Base-by-base conservation (phyloP, 2,329 filamentous ascomycete genomes). In the Aspergillus calidoustus region DNA sequence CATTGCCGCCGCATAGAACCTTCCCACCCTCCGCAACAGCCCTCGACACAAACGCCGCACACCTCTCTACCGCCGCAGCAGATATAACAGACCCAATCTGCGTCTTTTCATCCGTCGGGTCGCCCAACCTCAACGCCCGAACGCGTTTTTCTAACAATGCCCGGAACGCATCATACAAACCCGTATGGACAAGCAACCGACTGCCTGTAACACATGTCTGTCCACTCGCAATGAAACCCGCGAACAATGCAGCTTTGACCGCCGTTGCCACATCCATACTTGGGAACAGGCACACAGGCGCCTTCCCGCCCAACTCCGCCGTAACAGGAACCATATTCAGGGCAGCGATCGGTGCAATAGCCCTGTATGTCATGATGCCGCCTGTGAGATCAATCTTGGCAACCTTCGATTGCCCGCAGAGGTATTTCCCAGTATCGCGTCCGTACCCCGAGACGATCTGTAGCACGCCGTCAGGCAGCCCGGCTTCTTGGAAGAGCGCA, bases 61-160 rank as follows among this genome's bases (percentile, higher is more conserved):
- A 83, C 67, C 80, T 82, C 6, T 79, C 80, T 0, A 73, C 69
- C 0, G 73, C 68, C 0, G 64, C 67, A 17, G 54, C 52, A 17
- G 87, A 89, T 38, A 90, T 83, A 2, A 90, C 75, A 0, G 86
- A 85, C 0, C 88, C 88, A 83, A 91, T 91, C 74, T 85, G 84
- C 0, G 85, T 88, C 1, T 80, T 80, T 0, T 77, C 75, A 58
- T 89, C 86, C 3, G 74, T 78, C 0, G 87, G 87, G 4, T 83
- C 80, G 1, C 87, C 87, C 72, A 89, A 86, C 4, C 84, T 81
- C 3, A 77, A 71, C 0, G 78, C 69, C 31, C 87, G 84, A 5
- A 81, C 84, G n/a, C 85, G 79, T 59, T 78, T 81, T 17, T 61
- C 65, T 53, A 80, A 74, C 22, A 81, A 65, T 25, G 77, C 77